Evolutionary conservation across 768 basidiomycete genomes (phyloP), one percentile per base, ranked within the genome.

Genomic region (Rhodotorula toruloides): DNA sequence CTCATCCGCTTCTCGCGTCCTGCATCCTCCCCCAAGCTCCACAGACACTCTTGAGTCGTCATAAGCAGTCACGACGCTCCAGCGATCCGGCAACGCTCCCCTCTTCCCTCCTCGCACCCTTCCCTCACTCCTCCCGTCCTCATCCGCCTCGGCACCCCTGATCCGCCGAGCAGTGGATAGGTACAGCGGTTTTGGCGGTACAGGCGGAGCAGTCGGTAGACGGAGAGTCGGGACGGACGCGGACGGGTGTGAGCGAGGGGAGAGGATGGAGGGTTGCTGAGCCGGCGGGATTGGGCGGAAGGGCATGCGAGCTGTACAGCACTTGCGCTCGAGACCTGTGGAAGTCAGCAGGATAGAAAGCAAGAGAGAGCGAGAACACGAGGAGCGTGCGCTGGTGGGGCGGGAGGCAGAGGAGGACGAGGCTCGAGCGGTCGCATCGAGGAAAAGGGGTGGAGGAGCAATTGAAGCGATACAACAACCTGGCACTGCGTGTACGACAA

Each of bases 161-260:
- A n/a, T 40, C 4, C 42, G 10, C 42, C 39, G 21, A 9, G 21
- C 2, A 21, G 65, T 44, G 12, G 68, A 65, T 17, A 71, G 54
- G 27, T 67, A 58, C 10, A 71, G 61, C 2, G 69, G 69, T 22
- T 71, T 71, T 2, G 69, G 69, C 12, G 69, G 69, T 0, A 58
- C 65, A 1, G 65, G 67, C n/a, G n/a, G 53, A 12, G 59, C 60
- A 0, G 58, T 46, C 1, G 68, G 46, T 10, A 69, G 48, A 8
- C 68, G 58, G 16, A 69, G 59, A 9, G 68, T 61, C 2, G 46
- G 39, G 6, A 22, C 7, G 6, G 46, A 21, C 6, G 47, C 12
- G 27, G 46, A 13, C 14, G 37, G 16, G n/a, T 3, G 39, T 10
- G 53, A 21, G 27, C 22, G 40, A 5, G 42, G 48, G 8, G 56